Conservation (phyloP, 805 yeast species). For the Monosporozyma servazzii region DNA sequence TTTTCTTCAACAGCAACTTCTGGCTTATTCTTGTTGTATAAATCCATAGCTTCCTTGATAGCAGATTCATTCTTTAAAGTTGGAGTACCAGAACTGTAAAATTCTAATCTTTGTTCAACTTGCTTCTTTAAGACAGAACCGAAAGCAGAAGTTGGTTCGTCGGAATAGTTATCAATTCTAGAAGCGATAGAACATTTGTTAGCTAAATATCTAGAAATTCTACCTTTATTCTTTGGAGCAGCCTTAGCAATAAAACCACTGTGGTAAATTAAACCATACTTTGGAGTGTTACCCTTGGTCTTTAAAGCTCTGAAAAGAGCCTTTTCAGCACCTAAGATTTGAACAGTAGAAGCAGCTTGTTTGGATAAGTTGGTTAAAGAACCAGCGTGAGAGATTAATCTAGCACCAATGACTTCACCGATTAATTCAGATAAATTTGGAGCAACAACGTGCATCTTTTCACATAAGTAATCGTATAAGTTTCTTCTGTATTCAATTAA, state of each 20-base stretch:
- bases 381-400: conserved; percentile 97
- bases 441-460: conserved; percentile 96
- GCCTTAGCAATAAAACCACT: conserved; percentile 93
- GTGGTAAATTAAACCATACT: conserved; percentile 91
- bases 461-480: conserved; percentile 77
- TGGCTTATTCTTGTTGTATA: conserved; percentile 43
- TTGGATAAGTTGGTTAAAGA: conserved; percentile 91
- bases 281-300: conserved; percentile 95
- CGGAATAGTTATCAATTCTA: conserved; percentile 95
- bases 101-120: conserved; percentile 94
- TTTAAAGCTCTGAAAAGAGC: conserved; percentile 92
- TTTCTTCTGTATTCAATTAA: conserved; percentile 83
- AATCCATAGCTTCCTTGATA: conserved; percentile 79
- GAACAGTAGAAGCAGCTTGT: conserved; percentile 98
- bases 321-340: conserved; percentile 95
- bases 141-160: conserved; percentile 81
- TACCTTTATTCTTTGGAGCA: conserved; percentile 93
- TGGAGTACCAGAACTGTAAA: conserved; percentile 92
- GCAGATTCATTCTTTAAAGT: conserved; percentile 96
- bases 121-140: conserved; percentile 89
- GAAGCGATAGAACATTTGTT: conserved; percentile 99
- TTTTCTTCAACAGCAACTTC: conserved; percentile 30
- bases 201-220: conserved; percentile 96
- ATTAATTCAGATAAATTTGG: conserved; percentile 94
- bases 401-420: conserved; percentile 98